Evolutionary conservation across 306 rosid species (phyloP).

Genomic region (Glycine soja): DNA sequence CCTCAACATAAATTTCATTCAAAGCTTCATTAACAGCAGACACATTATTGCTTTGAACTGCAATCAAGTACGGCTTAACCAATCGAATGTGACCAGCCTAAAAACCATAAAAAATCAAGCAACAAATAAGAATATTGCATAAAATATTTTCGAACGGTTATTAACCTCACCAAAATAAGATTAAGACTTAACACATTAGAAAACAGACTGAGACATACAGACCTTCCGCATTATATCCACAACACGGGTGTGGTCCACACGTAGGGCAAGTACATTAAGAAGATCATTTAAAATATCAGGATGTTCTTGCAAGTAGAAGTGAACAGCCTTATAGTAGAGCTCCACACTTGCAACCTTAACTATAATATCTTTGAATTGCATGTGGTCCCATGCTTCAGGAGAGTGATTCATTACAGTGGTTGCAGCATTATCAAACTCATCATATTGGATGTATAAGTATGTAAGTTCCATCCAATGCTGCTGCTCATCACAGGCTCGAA

Average conservation of each 20-base stretch:
- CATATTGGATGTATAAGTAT: conserved; percentile 74
- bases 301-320: conserved; percentile 91
- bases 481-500: conserved; percentile 87
- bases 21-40: conserved; percentile 88
- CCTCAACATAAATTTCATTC: conserved; percentile 83
- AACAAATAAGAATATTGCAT: background rate
- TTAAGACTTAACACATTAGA: background rate
- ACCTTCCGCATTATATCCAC: conserved; percentile 92
- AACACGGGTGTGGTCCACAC: conserved; percentile 83
- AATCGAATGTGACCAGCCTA: conserved; percentile 84
- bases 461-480: conserved; percentile 89
- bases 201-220: conserved; percentile 25
- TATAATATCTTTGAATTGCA: conserved; percentile 83
- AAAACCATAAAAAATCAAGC: conserved; percentile 10
- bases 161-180: conserved; percentile 18
- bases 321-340: conserved; percentile 84
- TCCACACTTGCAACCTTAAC: conserved; percentile 86
- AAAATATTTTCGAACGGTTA: background rate
- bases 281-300: conserved; percentile 83
- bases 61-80: conserved; percentile 90
- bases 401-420: conserved; percentile 89
- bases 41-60: conserved; percentile 90
- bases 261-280: conserved; percentile 83
- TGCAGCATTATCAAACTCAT: conserved; percentile 90
- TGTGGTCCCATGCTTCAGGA: conserved; percentile 95